Evolutionary conservation across 805 yeast genomes (phyloP).

Genomic region (Cyberlindnera japonica): DNA sequence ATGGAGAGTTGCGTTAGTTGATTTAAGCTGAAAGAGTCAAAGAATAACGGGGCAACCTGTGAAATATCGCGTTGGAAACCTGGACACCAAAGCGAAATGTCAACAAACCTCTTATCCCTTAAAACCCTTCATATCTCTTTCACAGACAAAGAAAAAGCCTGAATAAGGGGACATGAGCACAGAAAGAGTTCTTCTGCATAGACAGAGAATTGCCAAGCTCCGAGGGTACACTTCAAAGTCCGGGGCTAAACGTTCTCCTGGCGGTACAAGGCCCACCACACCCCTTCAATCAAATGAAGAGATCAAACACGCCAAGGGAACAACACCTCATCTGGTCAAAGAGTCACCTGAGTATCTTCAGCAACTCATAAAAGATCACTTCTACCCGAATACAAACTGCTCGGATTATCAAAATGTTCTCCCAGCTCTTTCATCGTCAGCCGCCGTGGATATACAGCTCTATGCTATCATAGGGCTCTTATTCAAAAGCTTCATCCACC

Average conservation of each 20-base stretch:
- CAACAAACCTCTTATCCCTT: neutral
- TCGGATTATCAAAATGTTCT: slow-evolving; percentile 25
- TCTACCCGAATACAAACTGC: slow-evolving; percentile 23
- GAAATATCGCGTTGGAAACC: no score
- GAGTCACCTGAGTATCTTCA: slow-evolving; percentile 28
- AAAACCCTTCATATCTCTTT: neutral
- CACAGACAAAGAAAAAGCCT: neutral
- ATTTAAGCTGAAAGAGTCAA: no score
- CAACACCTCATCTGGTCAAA: slow-evolving; percentile 8
- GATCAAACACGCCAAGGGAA: neutral
- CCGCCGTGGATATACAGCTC: slow-evolving; percentile 40
- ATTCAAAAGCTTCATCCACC: slow-evolving; percentile 42
- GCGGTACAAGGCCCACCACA: slow-evolving; percentile 4
- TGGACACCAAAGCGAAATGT: slow-evolving; percentile 2
- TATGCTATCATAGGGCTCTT: slow-evolving; percentile 45
- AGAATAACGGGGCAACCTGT: no score
- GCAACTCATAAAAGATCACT: slow-evolving; percentile 25
- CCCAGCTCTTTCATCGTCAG: slow-evolving; percentile 38
- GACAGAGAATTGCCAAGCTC: slow-evolving; percentile 18
- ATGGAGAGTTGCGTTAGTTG: no score
- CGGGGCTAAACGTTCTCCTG: slow-evolving; percentile 6
- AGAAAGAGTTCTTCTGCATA: slow-evolving; percentile 7
- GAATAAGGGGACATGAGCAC: slow-evolving; percentile 1
- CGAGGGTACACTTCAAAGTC: slow-evolving; percentile 4
- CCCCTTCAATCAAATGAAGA: slow-evolving; percentile 4